These are phyloP conservation scores for Lepidium africanum DNA, from an alignment of 345 rosid species.

Conservation along the genomic window DNA sequence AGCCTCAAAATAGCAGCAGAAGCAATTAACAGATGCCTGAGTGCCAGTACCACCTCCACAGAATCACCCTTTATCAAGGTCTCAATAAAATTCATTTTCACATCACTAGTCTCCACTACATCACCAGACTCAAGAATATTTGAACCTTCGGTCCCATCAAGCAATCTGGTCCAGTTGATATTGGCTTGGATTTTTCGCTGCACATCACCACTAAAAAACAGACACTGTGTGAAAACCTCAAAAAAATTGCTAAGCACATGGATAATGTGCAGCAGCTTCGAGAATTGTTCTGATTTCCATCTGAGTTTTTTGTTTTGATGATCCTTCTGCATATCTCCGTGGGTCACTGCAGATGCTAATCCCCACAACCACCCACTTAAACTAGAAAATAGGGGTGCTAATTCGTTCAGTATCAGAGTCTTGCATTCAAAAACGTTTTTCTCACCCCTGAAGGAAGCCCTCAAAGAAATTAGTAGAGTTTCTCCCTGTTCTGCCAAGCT, in stretches of 20 bases:
- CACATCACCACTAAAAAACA: constrained; percentile 35
- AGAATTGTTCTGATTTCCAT: constrained; percentile 36
- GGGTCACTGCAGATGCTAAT: constrained; percentile 48
- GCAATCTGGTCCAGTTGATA: constrained; percentile 23
- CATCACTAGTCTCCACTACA: constrained; percentile 21
- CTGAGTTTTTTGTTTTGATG: constrained; percentile 32
- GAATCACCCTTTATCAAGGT: constrained; percentile 49
- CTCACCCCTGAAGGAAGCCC: constrained; percentile 28
- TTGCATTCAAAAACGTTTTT: constrained; percentile 22
- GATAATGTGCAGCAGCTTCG: constrained; percentile 30
- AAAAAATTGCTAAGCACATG: constrained; percentile 39
- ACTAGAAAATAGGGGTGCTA: constrained; percentile 52
- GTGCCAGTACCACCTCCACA: constrained; percentile 45
- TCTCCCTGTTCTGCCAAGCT: constrained; percentile 52
- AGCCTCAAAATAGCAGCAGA: constrained; percentile 66
- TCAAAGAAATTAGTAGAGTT: constrained; percentile 34
- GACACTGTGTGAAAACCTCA: constrained; percentile 28
- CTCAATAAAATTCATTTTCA: constrained; percentile 37
- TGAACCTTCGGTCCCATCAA: constrained; percentile 26
- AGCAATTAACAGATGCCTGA: constrained; percentile 69
- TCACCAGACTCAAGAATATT: constrained; percentile 29
- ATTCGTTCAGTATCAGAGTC: constrained; percentile 35
- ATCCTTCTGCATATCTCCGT: constrained; percentile 27
- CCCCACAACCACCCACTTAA: constrained; percentile 85
- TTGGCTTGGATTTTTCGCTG: constrained; percentile 22